Conservation (phyloP, 176 grass and related monocot species). For the Bonia amplexicaulis region DNA sequence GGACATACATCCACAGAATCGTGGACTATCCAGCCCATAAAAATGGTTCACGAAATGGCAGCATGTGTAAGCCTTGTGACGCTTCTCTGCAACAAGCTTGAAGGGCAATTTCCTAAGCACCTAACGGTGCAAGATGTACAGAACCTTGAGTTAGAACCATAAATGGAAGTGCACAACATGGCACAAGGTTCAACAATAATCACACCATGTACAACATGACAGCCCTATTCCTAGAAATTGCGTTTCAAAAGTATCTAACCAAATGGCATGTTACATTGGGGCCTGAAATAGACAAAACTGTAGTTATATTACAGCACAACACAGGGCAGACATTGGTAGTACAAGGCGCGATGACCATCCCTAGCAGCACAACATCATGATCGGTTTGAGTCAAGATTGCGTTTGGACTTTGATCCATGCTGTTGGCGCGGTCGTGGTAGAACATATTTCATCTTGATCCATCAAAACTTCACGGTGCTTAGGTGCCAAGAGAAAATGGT, state of each 20-base stretch:
- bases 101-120: constrained; percentile 1
- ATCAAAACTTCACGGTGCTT: constrained; percentile 46
- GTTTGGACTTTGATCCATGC: neutral
- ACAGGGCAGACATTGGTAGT: constrained; percentile 20
- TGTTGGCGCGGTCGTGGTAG: constrained; percentile 16
- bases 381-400: neutral
- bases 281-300: constrained; percentile 29
- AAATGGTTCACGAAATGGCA: neutral
- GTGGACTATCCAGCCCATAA: neutral
- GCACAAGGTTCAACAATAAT: constrained; percentile 49
- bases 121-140: neutral
- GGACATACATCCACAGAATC: neutral
- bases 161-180: constrained; percentile 32
- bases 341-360: constrained; percentile 30
- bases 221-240: constrained; percentile 44
- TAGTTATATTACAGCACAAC: constrained; percentile 53
- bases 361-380: constrained; percentile 6
- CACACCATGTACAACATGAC: constrained; percentile 61
- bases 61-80: neutral
- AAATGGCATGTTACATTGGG: constrained; percentile 40
- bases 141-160: constrained; percentile 34
- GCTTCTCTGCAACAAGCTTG: neutral
- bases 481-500: constrained; percentile 24
- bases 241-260: constrained; percentile 28
- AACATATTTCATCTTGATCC: constrained; percentile 21